These are phyloP conservation scores for Glonium stellatum DNA, from an alignment of 495 filamentous ascomycete species.

Conservation along the genomic window DNA sequence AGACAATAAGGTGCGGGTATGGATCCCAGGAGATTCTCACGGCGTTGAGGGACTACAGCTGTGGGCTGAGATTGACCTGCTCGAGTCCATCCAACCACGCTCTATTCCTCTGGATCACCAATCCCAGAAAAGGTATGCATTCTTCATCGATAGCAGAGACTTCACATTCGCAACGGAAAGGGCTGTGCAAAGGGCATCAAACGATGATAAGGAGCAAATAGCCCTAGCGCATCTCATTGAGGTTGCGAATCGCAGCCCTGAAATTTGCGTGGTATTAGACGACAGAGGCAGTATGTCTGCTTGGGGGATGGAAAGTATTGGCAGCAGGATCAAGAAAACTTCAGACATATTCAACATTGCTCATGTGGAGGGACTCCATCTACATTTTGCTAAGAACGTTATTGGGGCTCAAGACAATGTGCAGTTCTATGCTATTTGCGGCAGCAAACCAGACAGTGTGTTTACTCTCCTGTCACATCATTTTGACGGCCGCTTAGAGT, in stretches of 20 bases:
- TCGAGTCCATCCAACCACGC: conserved; percentile 61
- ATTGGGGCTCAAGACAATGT: conserved; percentile 50
- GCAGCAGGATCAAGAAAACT: conserved; percentile 60
- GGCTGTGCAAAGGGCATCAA: conserved; percentile 56
- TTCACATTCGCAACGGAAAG: conserved; percentile 69
- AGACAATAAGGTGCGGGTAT: conserved; percentile 78
- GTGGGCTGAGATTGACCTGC: conserved; percentile 78
- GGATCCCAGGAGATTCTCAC: conserved; percentile 71
- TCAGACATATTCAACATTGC: conserved; percentile 81
- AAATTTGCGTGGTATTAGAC: conserved; percentile 82
- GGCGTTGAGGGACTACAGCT: conserved; percentile 63
- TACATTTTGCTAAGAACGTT: conserved; percentile 54
- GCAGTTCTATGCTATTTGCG: conserved; percentile 67
- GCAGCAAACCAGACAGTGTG: conserved; percentile 49
- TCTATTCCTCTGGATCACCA: conserved; percentile 33
- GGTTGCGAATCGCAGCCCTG: conserved; percentile 76
- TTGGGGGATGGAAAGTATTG: conserved; percentile 88
- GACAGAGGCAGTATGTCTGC: conserved; percentile 82
- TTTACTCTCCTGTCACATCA: conserved; percentile 76
- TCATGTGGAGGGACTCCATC: conserved; percentile 63
- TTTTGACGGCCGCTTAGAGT: conserved; percentile 78
- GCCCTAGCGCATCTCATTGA: conserved; percentile 79
- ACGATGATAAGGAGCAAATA: conserved; percentile 56
- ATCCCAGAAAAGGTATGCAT: conserved; percentile 57
- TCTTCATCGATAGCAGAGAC: conserved; percentile 78